phyloP scores from a whole-genome alignment of 2,329 filamentous ascomycete species.

The Beauveria scarabaeidicola region DNA sequence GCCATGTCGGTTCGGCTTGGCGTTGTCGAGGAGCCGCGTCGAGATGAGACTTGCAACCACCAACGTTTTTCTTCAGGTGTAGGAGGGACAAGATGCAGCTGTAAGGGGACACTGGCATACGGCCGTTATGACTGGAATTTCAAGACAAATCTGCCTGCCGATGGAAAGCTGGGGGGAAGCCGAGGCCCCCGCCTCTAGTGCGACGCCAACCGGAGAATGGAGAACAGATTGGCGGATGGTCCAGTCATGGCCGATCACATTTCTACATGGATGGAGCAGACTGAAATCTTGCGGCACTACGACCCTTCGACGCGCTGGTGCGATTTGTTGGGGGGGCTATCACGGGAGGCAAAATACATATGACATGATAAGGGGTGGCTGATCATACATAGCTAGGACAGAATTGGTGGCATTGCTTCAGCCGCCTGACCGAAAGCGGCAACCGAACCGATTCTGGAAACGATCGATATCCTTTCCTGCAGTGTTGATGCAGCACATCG shows the following conservation, averaged over 20 bases:
- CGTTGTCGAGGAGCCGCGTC: background rate
- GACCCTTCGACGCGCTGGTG: background rate
- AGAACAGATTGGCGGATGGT: background rate
- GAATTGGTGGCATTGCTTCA: too few relatives aligned
- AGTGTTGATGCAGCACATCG: too few relatives aligned
- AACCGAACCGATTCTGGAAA: too few relatives aligned
- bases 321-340: background rate
- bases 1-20: background rate
- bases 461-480: too few relatives aligned
- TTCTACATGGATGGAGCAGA: too few relatives aligned
- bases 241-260: background rate
- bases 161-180: background rate
- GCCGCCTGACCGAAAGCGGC: too few relatives aligned
- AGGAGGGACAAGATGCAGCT: background rate
- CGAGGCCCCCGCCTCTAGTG: slow-evolving; percentile 6
- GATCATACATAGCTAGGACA: too few relatives aligned
- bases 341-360: background rate
- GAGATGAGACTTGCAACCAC: background rate
- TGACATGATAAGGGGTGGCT: too few relatives aligned
- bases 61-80: background rate
- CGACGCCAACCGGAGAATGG: background rate
- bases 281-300: background rate
- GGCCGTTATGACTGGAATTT: background rate
- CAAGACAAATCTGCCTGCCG: background rate
- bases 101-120: background rate